phyloP scores from a whole-genome alignment of 2,329 filamentous ascomycete species.

The Calonectria ilicicola region DNA sequence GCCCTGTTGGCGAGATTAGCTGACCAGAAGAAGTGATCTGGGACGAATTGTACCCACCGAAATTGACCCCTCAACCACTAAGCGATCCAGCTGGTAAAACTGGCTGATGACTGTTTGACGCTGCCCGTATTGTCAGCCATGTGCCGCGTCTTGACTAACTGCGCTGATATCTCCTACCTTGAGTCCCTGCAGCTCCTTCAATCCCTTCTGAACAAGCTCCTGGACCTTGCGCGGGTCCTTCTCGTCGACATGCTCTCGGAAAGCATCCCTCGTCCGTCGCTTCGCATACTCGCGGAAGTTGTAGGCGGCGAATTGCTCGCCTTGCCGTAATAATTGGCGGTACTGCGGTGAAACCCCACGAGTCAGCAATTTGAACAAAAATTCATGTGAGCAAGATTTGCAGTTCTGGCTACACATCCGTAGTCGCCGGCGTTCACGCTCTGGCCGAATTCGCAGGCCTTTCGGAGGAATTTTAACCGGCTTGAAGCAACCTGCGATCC shows the following conservation, averaged over 20 bases:
- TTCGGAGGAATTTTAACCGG: constrained; percentile 14
- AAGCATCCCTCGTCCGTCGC: constrained; percentile 90
- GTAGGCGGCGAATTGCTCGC: constrained; percentile 89
- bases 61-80: constrained; percentile 92
- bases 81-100: constrained; percentile 90
- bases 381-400: neutral
- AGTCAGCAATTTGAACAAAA: constrained; percentile 27
- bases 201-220: constrained; percentile 87
- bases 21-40: neutral
- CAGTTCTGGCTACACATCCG: neutral
- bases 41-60: constrained; percentile 61
- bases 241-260: constrained; percentile 81
- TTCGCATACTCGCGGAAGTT: constrained; percentile 98
- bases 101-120: constrained; percentile 95
- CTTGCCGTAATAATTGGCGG: constrained; percentile 89
- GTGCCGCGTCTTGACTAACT: too few species aligned
- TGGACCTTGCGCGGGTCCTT: constrained; percentile 83
- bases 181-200: constrained; percentile 88
- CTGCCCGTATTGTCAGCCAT: constrained; percentile 59
- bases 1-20: constrained; percentile 60
- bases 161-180: constrained; percentile 71
- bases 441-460: neutral
- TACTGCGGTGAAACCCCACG: constrained; percentile 71
- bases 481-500: neutral
- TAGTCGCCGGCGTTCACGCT: constrained; percentile 23